phyloP scores from a whole-genome alignment of 2,329 filamentous ascomycete genomes.

The Ophiocordyceps polyrhachis-furcata region DNA sequence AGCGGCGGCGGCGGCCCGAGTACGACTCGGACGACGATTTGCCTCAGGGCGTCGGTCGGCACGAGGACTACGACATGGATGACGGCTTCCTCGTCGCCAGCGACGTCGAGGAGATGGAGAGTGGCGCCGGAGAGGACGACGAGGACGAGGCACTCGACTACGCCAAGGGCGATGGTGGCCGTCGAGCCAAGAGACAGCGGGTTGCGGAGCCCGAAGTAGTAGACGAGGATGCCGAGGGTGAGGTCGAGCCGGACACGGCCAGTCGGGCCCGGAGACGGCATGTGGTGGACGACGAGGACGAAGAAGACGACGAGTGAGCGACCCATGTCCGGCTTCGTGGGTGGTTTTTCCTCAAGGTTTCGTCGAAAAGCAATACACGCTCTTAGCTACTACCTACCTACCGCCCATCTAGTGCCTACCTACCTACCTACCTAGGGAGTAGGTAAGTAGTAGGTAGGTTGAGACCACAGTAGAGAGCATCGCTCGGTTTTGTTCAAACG shows the following conservation, averaged over 20 bases:
- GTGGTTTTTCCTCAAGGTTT: no score
- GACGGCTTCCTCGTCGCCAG: constrained; percentile 63
- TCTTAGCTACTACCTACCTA: background rate
- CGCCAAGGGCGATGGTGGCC: constrained; percentile 30
- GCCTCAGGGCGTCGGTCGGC: constrained; percentile 37
- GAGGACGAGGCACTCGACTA: constrained; percentile 34
- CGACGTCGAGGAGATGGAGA: constrained; percentile 50
- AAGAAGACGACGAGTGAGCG: constrained; percentile 21
- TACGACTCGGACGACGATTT: constrained; percentile 65
- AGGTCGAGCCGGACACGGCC: constrained; percentile 23
- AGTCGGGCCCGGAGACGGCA: constrained; percentile 33
- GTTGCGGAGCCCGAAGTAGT: constrained; percentile 27
- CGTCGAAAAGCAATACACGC: background rate
- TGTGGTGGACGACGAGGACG: constrained; percentile 42
- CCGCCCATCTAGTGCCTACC: background rate
- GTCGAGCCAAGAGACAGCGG: constrained; percentile 29
- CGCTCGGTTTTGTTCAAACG: no score
- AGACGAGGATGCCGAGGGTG: constrained; percentile 31
- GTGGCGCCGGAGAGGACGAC: constrained; percentile 43
- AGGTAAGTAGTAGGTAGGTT: no score
- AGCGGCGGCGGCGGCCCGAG: constrained; percentile 37
- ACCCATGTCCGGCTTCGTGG: background rate
- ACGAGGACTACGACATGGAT: constrained; percentile 62
- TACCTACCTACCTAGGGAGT: no score
- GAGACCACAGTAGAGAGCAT: no score